phyloP scores from a whole-genome alignment of 768 basidiomycete genomes.

The Tricholoma terreum region DNA sequence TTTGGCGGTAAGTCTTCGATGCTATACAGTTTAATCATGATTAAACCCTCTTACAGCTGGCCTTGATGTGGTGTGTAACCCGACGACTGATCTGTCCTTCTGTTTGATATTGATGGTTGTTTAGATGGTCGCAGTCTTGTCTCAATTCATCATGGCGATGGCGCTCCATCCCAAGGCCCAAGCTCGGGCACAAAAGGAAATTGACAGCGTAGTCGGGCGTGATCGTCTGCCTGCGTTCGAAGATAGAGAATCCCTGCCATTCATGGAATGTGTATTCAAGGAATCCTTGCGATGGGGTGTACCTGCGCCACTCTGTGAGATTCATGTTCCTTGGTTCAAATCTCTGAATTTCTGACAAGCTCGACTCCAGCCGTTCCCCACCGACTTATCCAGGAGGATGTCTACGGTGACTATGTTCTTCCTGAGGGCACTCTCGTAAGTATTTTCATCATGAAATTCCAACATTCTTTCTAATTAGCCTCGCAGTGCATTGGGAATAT shows the following conservation, averaged over 20 bases:
- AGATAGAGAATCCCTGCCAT: constrained; percentile 15
- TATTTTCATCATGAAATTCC: background rate
- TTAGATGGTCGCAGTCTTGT: constrained; percentile 13
- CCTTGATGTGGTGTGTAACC: constrained; percentile 13
- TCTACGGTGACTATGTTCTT: constrained; percentile 13
- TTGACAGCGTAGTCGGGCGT: constrained; percentile 15
- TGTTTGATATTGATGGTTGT: background rate
- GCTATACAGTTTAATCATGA: background rate
- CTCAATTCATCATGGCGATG: constrained; percentile 18
- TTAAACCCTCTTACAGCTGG: constrained; percentile 5
- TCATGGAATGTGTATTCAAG: constrained; percentile 17
- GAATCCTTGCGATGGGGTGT: constrained; percentile 17
- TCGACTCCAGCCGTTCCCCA: constrained; percentile 15
- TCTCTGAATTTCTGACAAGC: background rate
- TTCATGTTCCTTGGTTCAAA: background rate
- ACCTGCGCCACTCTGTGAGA: constrained; percentile 14
- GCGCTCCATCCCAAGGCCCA: constrained; percentile 13
- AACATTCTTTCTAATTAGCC: background rate
- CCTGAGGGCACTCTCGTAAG: constrained; percentile 16
- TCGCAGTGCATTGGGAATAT: constrained; percentile 15
- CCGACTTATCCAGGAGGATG: constrained; percentile 14
- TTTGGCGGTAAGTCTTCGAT: constrained; percentile 11
- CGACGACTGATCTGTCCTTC: background rate
- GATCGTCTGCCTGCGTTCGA: constrained; percentile 14
- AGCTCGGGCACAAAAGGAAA: constrained; percentile 15